Evolutionary conservation across 2,329 filamentous ascomycete species (phyloP), one percentile per base, ranked within the genome.

Genomic region (Beauveria medogensis): DNA sequence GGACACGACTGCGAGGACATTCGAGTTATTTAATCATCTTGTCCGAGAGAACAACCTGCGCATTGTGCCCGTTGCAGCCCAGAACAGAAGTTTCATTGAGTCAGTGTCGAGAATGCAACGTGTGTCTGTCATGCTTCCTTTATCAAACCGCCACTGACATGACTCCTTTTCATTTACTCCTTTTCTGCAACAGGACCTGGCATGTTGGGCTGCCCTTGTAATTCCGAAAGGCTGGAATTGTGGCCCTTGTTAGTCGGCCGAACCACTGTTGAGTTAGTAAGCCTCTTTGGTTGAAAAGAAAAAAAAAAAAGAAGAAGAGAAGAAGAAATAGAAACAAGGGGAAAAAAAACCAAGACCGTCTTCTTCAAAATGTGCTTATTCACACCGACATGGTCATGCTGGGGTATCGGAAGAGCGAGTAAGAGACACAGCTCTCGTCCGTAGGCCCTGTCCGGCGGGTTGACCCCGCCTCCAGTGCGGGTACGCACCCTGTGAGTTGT

Each of bases 391-490:
- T 20, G 34, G n/a, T 24, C 18, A 30, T 34, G 18, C 54, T 41
- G 26, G 54, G 56, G 56, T 52, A 43, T 59, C 56, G 56, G 56
- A 59, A 46, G 37, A 24, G 44, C 43, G 55, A 57, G 55, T 24
- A 40, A 40, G 3, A 34, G 47, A 44, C 56, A 47, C 56, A 37
- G 34, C 37, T 34, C 47, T 52, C 56, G 56, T 52, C 56, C 56
- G 37, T 51, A 20, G 56, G n/a, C 56, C 56, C 56, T 59, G 56
- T 59, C 34, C 16, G n/a, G 26, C 22, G 30, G 30, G 30, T 3
- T 34, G 30, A 5, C 30, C 30, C 30, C 30, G 12, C 30, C 30
- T 34, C 5, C 30, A 34, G 30, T 34, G 30, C 30, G 30, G 30
- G 30, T 34, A 34, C 30, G 10, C 30, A 10, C 30, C 28, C 28